Percentiles rank a stretch among this genome's conserved stretches.
phyloP scores from a whole-genome alignment of 208 protist species.

The Hexamita inflata region DNA sequence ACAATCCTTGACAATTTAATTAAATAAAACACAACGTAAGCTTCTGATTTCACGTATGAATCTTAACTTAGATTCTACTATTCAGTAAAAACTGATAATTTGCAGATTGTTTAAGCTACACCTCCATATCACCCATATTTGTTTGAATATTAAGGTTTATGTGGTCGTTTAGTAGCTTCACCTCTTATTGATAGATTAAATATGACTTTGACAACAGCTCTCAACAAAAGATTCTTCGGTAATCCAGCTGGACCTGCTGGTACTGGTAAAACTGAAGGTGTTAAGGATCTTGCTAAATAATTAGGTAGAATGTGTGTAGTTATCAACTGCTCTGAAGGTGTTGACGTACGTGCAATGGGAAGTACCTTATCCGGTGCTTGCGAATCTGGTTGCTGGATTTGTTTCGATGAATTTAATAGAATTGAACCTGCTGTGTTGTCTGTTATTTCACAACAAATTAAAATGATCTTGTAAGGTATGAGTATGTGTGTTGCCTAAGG shows the following conservation, averaged over 20 bases:
- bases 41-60: not conserved
- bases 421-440: slow-evolving; percentile 37
- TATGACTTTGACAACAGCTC: not conserved
- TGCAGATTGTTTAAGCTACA: too few relatives aligned
- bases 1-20: slow-evolving; percentile 93
- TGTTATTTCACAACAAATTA: slow-evolving; percentile 1
- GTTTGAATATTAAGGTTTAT: slow-evolving; percentile 96
- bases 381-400: slow-evolving; percentile 46
- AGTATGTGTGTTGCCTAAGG: too few relatives aligned
- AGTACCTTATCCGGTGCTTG: slow-evolving; percentile 50
- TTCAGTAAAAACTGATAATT: slow-evolving; percentile 54
- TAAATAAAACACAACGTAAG: slow-evolving; percentile 73
- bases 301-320: slow-evolving; percentile 69
- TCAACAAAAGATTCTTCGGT: not conserved
- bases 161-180: slow-evolving; percentile 90
- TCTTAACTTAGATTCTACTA: slow-evolving; percentile 1
- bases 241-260: slow-evolving; percentile 71
- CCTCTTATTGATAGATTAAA: slow-evolving; percentile 71
- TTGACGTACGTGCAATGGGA: slow-evolving; percentile 59
- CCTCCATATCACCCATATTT: slow-evolving; percentile 77
- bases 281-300: slow-evolving; percentile 73
- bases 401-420: slow-evolving; percentile 59
- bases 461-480: not conserved
- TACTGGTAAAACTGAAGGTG: slow-evolving; percentile 85
- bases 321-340: slow-evolving; percentile 90